phyloP scores from a whole-genome alignment of 768 basidiomycete genomes.

The Termitomyces sp. region DNA sequence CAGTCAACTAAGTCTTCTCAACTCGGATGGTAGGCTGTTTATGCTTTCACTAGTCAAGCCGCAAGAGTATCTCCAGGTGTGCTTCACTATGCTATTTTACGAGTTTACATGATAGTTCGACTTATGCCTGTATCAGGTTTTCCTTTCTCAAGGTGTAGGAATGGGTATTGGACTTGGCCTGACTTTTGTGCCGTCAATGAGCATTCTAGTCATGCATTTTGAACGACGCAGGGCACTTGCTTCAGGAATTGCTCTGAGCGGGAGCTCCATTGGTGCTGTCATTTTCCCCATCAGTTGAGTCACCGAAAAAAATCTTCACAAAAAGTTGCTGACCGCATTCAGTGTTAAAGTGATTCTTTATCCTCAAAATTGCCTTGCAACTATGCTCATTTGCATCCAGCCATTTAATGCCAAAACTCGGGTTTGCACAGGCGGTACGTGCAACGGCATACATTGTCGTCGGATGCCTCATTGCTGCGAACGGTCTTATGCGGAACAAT shows the following conservation, averaged over 20 bases:
- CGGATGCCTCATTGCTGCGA: slow-evolving; percentile 20
- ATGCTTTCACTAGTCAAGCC: slow-evolving; percentile 34
- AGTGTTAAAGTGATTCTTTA: slow-evolving; percentile 20
- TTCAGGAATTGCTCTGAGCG: slow-evolving; percentile 38
- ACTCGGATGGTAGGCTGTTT: slow-evolving; percentile 22
- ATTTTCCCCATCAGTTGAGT: slow-evolving; percentile 27
- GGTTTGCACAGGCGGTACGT: slow-evolving; percentile 25
- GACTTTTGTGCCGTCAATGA: slow-evolving; percentile 35
- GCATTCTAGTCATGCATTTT: slow-evolving; percentile 41
- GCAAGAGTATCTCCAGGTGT: slow-evolving; percentile 28
- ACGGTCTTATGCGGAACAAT: slow-evolving; percentile 21
- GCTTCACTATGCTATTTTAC: background rate
- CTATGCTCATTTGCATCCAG: slow-evolving; percentile 6
- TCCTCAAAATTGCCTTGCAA: too few relatives aligned
- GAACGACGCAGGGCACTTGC: slow-evolving; percentile 31
- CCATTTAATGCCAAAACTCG: slow-evolving; percentile 17
- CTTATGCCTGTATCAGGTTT: slow-evolving; percentile 11
- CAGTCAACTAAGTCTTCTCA: background rate
- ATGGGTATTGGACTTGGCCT: slow-evolving; percentile 35
- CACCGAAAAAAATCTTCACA: background rate
- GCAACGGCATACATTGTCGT: slow-evolving; percentile 24
- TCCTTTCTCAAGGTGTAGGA: slow-evolving; percentile 19
- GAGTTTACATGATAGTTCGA: background rate
- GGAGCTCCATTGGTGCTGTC: slow-evolving; percentile 27
- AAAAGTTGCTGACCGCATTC: background rate